These are phyloP conservation scores for Allomyces javanicus DNA, from an alignment of 192 early-diverging fungal genomes.

Conservation along the genomic window DNA sequence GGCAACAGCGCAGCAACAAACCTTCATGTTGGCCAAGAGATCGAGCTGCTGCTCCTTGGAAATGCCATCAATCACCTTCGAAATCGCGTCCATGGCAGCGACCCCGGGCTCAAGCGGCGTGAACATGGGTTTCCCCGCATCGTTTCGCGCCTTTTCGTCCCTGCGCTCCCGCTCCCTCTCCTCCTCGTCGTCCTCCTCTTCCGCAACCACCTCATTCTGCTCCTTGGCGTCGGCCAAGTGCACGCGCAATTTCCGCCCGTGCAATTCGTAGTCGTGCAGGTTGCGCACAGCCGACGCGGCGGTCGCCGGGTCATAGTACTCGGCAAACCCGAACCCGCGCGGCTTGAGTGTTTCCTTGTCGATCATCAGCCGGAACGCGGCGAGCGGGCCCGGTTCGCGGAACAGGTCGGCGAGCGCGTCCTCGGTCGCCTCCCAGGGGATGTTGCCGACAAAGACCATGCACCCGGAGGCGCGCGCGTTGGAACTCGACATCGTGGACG, in stretches of 20 bases:
- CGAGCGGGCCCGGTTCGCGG: not conserved
- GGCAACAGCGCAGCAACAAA: not conserved
- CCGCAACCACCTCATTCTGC: not conserved
- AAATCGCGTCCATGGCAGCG: not conserved
- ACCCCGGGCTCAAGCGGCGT: too few species aligned
- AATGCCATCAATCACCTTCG: not conserved
- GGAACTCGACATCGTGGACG: too few species aligned
- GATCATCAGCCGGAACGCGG: not conserved
- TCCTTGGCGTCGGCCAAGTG: not conserved
- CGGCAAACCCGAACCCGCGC: not conserved
- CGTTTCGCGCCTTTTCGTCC: too few species aligned
- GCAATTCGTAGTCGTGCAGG: not conserved
- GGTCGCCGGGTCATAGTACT: not conserved
- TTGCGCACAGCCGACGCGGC: not conserved
- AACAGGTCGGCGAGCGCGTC: not conserved
- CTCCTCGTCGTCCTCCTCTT: too few species aligned
- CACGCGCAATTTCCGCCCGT: not conserved
- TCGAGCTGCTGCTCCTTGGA: not conserved
- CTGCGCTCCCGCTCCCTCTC: too few species aligned
- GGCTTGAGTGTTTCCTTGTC: not conserved
- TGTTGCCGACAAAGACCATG: not conserved
- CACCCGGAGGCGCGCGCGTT: too few species aligned
- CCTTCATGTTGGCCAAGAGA: not conserved
- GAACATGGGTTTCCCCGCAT: too few species aligned
- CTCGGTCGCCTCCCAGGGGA: not conserved